Evolutionary conservation across 2,329 filamentous ascomycete species (phyloP).

Genomic region (Penicillium sp.): DNA sequence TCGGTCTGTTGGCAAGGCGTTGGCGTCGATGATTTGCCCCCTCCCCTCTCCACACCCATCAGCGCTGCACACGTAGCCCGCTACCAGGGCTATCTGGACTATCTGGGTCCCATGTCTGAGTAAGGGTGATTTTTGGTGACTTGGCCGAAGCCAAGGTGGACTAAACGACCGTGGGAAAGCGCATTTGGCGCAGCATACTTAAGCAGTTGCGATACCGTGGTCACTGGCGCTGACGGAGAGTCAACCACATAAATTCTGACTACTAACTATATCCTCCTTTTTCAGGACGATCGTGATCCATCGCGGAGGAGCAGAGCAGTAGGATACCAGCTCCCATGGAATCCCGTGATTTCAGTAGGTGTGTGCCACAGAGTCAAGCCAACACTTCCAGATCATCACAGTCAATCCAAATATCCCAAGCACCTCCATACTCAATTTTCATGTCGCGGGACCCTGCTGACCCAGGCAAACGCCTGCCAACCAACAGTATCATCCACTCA

Average conservation of each 20-base stretch:
- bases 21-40: conserved; percentile 12
- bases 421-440: neutral
- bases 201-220: conserved; percentile 2
- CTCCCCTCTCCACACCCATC: conserved; percentile 28
- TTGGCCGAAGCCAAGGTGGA: neutral
- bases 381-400: neutral
- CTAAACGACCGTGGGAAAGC: neutral
- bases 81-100: conserved; percentile 25
- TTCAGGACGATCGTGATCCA: neutral
- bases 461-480: conserved; percentile 1
- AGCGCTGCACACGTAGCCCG: conserved; percentile 39
- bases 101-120: conserved; percentile 12
- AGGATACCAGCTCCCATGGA: conserved; percentile 27
- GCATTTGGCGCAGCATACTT: neutral
- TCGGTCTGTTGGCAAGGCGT: conserved; percentile 16
- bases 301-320: neutral
- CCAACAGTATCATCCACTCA: conserved; percentile 46
- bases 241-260: neutral
- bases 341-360: conserved; percentile 38
- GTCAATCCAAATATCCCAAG: neutral
- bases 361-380: conserved; percentile 12
- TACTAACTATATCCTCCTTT: neutral
- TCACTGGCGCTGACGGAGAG: neutral
- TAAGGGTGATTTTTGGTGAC: conserved; percentile 6
- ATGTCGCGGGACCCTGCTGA: conserved; percentile 3